A percentile compares a stretch with the other conserved stretches of the same genome.
Conservation (phyloP, 176 grass and related monocot species). For the Musa itinerans region DNA sequence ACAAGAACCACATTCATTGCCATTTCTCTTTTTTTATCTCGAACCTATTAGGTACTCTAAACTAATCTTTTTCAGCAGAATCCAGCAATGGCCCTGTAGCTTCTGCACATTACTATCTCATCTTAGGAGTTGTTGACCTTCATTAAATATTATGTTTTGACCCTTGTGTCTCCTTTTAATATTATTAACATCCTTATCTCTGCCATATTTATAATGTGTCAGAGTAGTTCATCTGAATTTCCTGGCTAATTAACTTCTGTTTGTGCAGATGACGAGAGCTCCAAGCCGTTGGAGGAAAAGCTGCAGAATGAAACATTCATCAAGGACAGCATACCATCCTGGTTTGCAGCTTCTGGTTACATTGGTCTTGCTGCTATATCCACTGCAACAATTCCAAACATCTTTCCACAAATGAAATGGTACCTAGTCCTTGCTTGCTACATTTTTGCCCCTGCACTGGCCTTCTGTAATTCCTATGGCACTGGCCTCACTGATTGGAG, state of each 20-base stretch:
- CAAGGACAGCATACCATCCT: constrained; percentile 69
- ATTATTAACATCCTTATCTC: not conserved
- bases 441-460: constrained; percentile 55
- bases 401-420: constrained; percentile 87
- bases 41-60: not conserved
- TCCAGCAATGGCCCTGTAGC: not conserved
- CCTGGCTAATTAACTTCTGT: too few species aligned
- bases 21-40: not conserved
- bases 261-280: constrained; percentile 35
- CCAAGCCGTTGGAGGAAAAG: constrained; percentile 48
- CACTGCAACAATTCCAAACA: constrained; percentile 48
- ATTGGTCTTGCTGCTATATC: constrained; percentile 59
- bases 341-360: constrained; percentile 59
- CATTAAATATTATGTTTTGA: not conserved
- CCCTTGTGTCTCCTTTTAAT: not conserved
- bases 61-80: not conserved
- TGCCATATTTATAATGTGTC: too few species aligned
- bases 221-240: too few species aligned
- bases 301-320: constrained; percentile 44
- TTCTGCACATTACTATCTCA: not conserved
- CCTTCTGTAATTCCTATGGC: constrained; percentile 88
- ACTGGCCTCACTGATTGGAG: constrained; percentile 73
- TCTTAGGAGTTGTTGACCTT: not conserved
- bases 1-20: not conserved
- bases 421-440: constrained; percentile 63